Evolutionary conservation across 2,329 filamentous ascomycete genomes (phyloP).

Genomic region (Domatiomyces globalis): DNA sequence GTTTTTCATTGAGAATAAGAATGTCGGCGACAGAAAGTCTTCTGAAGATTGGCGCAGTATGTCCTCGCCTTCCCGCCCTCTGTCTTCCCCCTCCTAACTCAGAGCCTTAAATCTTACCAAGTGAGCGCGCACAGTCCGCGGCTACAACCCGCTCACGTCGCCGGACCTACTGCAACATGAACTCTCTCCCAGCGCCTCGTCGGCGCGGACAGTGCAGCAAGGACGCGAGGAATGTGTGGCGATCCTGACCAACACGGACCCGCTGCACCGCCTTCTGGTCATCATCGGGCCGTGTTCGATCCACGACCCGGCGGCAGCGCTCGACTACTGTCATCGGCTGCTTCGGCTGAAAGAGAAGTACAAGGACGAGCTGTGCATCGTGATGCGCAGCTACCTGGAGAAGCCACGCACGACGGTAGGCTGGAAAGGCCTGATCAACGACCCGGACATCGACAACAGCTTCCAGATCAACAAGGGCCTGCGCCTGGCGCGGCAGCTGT

Average conservation of each 20-base stretch:
- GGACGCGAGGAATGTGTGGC: slow-evolving; percentile 45
- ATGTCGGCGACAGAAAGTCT: slow-evolving; percentile 58
- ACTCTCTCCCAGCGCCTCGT: slow-evolving; percentile 45
- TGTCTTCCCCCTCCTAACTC: not conserved
- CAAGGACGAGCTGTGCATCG: slow-evolving; percentile 68
- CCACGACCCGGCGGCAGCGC: slow-evolving; percentile 75
- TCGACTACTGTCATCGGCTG: slow-evolving; percentile 75
- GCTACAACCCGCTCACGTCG: slow-evolving; percentile 85
- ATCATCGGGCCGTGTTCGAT: slow-evolving; percentile 94
- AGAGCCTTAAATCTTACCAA: not conserved
- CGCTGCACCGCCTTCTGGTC: slow-evolving; percentile 71
- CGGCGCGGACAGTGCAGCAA: slow-evolving; percentile 30
- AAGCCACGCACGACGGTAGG: slow-evolving; percentile 96
- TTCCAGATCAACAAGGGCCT: slow-evolving; percentile 99
- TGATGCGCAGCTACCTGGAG: slow-evolving; percentile 98
- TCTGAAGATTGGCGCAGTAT: slow-evolving; percentile 74
- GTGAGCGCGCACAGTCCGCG: slow-evolving; percentile 51
- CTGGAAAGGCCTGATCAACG: slow-evolving; percentile 99
- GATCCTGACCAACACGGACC: slow-evolving; percentile 54
- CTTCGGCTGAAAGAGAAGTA: slow-evolving; percentile 67
- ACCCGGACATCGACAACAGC: slow-evolving; percentile 91
- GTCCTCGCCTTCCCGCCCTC: slow-evolving; percentile 20
- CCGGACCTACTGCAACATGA: slow-evolving; percentile 77
- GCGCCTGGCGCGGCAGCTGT: slow-evolving; percentile 79
- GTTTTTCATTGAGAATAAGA: slow-evolving; percentile 67